Percentiles rank a stretch among this genome's conserved stretches.
Conservation (phyloP, 202 grass and related monocot genomes). For the Schoenoplectus tabernaemontani region DNA sequence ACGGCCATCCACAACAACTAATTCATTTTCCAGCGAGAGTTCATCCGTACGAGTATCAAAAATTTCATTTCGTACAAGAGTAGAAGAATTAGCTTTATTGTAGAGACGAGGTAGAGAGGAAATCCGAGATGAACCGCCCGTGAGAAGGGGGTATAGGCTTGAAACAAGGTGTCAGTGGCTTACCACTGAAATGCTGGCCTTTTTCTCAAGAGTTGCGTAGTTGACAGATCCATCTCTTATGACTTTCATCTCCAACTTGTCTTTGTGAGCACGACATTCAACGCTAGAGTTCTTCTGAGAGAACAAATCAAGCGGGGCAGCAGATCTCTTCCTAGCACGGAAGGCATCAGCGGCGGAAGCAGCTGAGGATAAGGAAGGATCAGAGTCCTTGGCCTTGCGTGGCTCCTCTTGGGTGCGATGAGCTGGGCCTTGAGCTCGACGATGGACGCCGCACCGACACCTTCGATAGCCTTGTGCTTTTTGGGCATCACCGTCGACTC, state of each 20-base stretch:
- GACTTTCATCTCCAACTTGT: constrained; percentile 94
- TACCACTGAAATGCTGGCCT: no score
- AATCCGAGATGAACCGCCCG: background rate
- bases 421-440: constrained; percentile 95
- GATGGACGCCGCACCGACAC: constrained; percentile 80
- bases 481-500: constrained; percentile 94
- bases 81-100: background rate
- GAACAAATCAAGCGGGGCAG: constrained; percentile 36
- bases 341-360: constrained; percentile 53
- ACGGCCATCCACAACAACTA: background rate
- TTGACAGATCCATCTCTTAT: constrained; percentile 62
- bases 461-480: constrained; percentile 96
- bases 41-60: background rate
- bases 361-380: constrained; percentile 24
- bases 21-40: background rate
- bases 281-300: constrained; percentile 84
- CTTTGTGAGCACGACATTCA: constrained; percentile 55
- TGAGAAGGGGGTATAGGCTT: no score
- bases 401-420: constrained; percentile 80
- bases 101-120: background rate
- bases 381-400: constrained; percentile 45
- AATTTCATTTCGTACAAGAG: background rate
- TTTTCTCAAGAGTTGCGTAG: constrained; percentile 88
- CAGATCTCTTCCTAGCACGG: constrained; percentile 45
- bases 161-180: no score